phyloP scores from a whole-genome alignment of 2,329 filamentous ascomycete species.

The Ascochyta rabiei region DNA sequence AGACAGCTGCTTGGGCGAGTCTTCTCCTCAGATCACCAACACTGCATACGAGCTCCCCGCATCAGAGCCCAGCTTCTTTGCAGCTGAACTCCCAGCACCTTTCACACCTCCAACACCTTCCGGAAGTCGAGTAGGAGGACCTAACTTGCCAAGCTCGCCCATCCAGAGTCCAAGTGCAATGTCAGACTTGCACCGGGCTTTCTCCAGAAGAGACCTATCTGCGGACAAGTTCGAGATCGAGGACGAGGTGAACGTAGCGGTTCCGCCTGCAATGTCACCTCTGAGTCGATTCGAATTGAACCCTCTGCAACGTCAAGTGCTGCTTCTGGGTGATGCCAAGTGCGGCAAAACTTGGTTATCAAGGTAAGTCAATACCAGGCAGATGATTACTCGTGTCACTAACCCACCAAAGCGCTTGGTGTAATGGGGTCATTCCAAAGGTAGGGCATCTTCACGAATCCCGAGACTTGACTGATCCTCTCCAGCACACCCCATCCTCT shows the following conservation, averaged over 20 bases:
- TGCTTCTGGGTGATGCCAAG: conserved; percentile 16
- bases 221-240: conserved; percentile 1
- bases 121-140: neutral
- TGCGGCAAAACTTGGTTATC: conserved; percentile 18
- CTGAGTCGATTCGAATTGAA: neutral
- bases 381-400: neutral
- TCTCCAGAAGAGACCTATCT: conserved; percentile 2
- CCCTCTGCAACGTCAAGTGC: conserved; percentile 6
- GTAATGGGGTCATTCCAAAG: conserved; percentile 1
- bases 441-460: neutral
- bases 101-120: neutral
- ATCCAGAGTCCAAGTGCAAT: neutral
- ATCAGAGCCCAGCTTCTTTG: neutral
- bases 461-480: neutral
- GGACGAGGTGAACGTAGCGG: neutral
- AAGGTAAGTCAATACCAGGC: neutral
- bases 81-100: conserved; percentile 2
- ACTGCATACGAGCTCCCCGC: conserved; percentile 1
- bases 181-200: conserved; percentile 4
- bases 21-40: no score
- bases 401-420: neutral
- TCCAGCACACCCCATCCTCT: neutral
- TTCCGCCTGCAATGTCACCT: neutral
- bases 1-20: neutral
- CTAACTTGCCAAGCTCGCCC: neutral